These are phyloP conservation scores for Floccularia luteovirens DNA, from an alignment of 768 basidiomycete genomes.

Conservation along the genomic window DNA sequence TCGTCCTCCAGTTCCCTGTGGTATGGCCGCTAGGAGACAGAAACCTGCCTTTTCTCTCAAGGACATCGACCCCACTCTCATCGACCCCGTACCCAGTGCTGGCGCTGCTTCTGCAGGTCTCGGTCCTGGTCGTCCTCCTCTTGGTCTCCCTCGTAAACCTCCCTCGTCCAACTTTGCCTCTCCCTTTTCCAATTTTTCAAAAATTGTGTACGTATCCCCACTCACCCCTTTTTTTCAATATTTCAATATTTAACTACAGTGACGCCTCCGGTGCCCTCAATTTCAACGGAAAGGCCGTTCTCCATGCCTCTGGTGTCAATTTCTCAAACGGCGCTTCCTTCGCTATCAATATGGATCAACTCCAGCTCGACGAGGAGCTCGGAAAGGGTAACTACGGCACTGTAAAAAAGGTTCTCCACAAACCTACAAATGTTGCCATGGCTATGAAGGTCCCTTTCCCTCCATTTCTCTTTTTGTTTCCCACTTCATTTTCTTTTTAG, in stretches of 20 bases:
- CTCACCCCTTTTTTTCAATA: constrained; percentile 3
- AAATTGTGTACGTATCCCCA: constrained; percentile 71
- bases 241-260: constrained; percentile 27
- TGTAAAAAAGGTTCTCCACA: constrained; percentile 92
- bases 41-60: constrained; percentile 56
- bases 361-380: constrained; percentile 87
- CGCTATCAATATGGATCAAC: constrained; percentile 90
- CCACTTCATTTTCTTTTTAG: constrained; percentile 30
- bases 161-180: constrained; percentile 44
- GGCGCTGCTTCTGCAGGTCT: constrained; percentile 61
- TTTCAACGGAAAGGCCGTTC: constrained; percentile 87
- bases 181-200: constrained; percentile 89
- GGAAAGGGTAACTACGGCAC: constrained; percentile 97
- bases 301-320: constrained; percentile 78
- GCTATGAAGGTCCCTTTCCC: constrained; percentile 83
- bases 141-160: constrained; percentile 28
- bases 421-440: constrained; percentile 92
- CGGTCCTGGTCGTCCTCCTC: constrained; percentile 56
- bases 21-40: constrained; percentile 35
- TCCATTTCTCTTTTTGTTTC: constrained; percentile 5
- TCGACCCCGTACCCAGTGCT: constrained; percentile 29
- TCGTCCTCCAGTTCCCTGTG: constrained; percentile 13
- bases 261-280: constrained; percentile 96
- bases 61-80: constrained; percentile 44
- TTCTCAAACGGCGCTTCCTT: constrained; percentile 90